Evolutionary conservation across 1,284 basidiomycete species (phyloP), one percentile per base, ranked within the genome.

Genomic region (Boletus hoseneyae): DNA sequence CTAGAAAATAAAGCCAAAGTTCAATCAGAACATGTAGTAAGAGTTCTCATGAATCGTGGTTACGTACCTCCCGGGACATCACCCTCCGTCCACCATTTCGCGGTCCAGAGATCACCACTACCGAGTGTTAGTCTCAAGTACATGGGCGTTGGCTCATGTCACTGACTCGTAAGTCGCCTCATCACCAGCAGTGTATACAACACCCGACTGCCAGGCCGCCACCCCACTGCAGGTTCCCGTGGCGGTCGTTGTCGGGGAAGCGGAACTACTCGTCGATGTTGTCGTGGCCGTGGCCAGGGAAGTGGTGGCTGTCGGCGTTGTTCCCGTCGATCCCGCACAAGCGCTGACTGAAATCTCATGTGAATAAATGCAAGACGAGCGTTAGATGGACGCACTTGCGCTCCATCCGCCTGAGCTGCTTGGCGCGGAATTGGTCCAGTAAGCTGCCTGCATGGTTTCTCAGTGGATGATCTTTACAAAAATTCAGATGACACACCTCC

Each of bases 91-190:
- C 83, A 84, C 59, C 47, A 62, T 2, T 79, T 75, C 3, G 82
- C 80, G 9, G 75, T 79, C 82, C 82, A 87, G 25, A 84, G 69
- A 58, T 82, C 71, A 9, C 73, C 72, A 50, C 74, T 82, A 67
- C 30, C 51, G 33, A 35, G 35, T 23, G 38, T 59, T 39, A 38
- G 40, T 41, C 46, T 23, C 30, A 7, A 45, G 21, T 12, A 43
- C 29, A 49, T 39, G 30, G 25, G 42, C 27, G 38, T 16, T 12
- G 40, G 13, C 38, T 27, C 19, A 23, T 32, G 33, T 39, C 38
- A 63, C 71, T 64, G 58, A 83, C 80, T 66, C 67, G 56, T 76
- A 84, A 15, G 73, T 73, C 12, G 72, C 80, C 54, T 75, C 63
- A n/a, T 71, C 56, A 10, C 79, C 79, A 39, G 73, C 79, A 12